Evolutionary conservation across 345 rosid genomes (phyloP).

Genomic region (Eucalyptus brandiana): DNA sequence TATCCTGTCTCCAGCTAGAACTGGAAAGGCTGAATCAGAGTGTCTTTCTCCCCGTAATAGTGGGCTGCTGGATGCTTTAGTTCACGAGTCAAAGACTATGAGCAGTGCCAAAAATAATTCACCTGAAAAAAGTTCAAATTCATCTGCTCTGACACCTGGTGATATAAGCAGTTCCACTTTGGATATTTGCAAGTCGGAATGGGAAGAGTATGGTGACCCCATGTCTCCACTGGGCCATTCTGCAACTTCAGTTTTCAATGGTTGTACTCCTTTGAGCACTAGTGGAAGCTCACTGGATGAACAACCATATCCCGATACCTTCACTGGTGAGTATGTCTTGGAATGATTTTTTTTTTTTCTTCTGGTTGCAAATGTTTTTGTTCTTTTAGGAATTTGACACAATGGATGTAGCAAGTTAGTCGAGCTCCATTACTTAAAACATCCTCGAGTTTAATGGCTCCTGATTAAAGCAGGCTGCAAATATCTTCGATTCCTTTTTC

Average conservation of each 20-base stretch:
- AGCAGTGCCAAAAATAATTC: slow-evolving; percentile 56
- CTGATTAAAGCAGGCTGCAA: slow-evolving; percentile 1
- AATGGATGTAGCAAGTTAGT: neutral
- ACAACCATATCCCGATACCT: slow-evolving; percentile 16
- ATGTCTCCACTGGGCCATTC: slow-evolving; percentile 52
- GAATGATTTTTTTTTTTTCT: neutral
- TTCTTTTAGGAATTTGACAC: neutral
- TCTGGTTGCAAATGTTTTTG: neutral
- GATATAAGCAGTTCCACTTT: slow-evolving; percentile 35
- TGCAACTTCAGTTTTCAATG: slow-evolving; percentile 48
- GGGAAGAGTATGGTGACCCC: slow-evolving; percentile 47
- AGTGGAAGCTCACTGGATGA: slow-evolving; percentile 59
- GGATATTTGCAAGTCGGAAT: slow-evolving; percentile 40
- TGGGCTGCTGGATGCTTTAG: slow-evolving; percentile 89
- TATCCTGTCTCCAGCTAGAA: slow-evolving; percentile 73
- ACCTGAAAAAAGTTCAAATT: slow-evolving; percentile 52
- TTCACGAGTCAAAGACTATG: slow-evolving; percentile 64
- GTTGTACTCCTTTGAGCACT: slow-evolving; percentile 39
- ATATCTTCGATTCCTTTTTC: neutral
- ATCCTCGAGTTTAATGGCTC: neutral
- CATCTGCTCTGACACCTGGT: slow-evolving; percentile 44
- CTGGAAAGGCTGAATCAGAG: slow-evolving; percentile 31
- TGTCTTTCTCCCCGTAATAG: slow-evolving; percentile 63
- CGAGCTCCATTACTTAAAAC: neutral
- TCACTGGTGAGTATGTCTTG: slow-evolving; percentile 30